phyloP scores from a whole-genome alignment of 768 basidiomycete genomes.

The Serendipita indica region DNA sequence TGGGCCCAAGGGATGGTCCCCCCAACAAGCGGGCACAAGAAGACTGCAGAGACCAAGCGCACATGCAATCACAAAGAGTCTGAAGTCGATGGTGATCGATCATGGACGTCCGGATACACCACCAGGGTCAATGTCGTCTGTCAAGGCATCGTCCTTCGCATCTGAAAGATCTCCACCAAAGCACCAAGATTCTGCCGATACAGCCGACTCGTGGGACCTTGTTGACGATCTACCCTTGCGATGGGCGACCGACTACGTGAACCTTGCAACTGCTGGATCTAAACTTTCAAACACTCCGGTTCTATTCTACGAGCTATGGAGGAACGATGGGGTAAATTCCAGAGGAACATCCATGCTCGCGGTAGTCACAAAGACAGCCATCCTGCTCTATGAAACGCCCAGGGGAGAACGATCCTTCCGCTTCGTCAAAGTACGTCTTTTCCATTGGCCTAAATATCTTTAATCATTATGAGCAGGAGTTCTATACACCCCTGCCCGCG shows the following conservation, averaged over 20 bases:
- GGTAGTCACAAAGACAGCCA: slow-evolving; percentile 56
- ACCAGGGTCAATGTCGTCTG: slow-evolving; percentile 9
- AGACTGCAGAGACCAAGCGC: slow-evolving; percentile 24
- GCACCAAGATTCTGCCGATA: slow-evolving; percentile 10
- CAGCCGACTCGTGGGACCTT: slow-evolving; percentile 53
- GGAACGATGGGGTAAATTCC: slow-evolving; percentile 32
- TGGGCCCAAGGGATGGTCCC: neutral
- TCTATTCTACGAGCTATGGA: slow-evolving; percentile 54
- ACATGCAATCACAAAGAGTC: slow-evolving; percentile 7
- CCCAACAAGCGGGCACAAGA: neutral
- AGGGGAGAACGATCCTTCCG: slow-evolving; percentile 70
- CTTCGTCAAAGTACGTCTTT: slow-evolving; percentile 50
- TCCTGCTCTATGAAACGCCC: slow-evolving; percentile 67
- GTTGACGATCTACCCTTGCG: slow-evolving; percentile 58
- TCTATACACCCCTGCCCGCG: slow-evolving; percentile 61
- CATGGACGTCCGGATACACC: slow-evolving; percentile 21
- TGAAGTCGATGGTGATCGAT: slow-evolving; percentile 18
- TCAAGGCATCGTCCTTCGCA: neutral
- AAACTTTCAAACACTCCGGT: slow-evolving; percentile 44
- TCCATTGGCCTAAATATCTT: neutral
- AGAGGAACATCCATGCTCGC: slow-evolving; percentile 44
- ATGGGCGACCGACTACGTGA: slow-evolving; percentile 80
- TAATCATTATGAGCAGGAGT: slow-evolving; percentile 40
- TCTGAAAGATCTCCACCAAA: slow-evolving; percentile 9
- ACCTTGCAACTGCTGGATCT: slow-evolving; percentile 54